Percentiles rank a stretch among this genome's conserved stretches.
Conservation (phyloP, 108 stramenopile genomes). For the Cyclotella atomus region DNA sequence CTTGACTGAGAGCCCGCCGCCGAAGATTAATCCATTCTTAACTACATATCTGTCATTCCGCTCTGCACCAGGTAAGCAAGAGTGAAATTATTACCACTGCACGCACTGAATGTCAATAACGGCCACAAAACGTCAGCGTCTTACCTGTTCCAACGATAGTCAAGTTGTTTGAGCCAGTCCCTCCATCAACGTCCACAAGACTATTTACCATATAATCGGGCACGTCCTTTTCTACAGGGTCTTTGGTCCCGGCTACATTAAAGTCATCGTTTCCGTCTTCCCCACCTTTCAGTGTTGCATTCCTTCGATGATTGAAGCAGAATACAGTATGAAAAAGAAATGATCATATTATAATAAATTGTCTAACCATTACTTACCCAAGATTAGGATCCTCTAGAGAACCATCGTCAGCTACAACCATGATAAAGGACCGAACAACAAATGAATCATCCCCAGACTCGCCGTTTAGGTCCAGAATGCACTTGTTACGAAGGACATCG, state of each 20-base stretch:
- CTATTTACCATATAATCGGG: constrained; percentile 9
- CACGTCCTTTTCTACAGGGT: neutral
- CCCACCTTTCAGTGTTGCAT: constrained; percentile 2
- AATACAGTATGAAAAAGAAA: too few relatives aligned
- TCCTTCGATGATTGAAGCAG: neutral
- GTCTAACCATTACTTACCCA: neutral
- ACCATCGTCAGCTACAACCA: neutral
- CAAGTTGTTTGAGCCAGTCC: constrained; percentile 17
- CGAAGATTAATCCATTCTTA: constrained; percentile 21
- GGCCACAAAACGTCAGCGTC: neutral
- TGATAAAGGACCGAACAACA: constrained; percentile 43
- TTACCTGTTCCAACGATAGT: too few relatives aligned
- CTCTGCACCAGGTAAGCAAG: constrained; percentile 52
- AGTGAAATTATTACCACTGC: too few relatives aligned
- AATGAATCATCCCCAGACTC: constrained; percentile 46
- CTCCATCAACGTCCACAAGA: constrained; percentile 53
- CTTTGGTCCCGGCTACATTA: neutral
- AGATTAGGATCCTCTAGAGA: neutral
- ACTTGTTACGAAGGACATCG: constrained; percentile 44
- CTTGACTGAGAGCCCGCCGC: constrained; percentile 8
- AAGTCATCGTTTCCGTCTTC: neutral
- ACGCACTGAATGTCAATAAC: neutral
- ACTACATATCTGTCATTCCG: constrained; percentile 43
- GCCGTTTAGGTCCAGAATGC: constrained; percentile 48
- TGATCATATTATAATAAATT: neutral